Percentiles rank a stretch among this genome's conserved stretches.
Conservation (phyloP, 345 rosid species). For the Lepidium didymum region DNA sequence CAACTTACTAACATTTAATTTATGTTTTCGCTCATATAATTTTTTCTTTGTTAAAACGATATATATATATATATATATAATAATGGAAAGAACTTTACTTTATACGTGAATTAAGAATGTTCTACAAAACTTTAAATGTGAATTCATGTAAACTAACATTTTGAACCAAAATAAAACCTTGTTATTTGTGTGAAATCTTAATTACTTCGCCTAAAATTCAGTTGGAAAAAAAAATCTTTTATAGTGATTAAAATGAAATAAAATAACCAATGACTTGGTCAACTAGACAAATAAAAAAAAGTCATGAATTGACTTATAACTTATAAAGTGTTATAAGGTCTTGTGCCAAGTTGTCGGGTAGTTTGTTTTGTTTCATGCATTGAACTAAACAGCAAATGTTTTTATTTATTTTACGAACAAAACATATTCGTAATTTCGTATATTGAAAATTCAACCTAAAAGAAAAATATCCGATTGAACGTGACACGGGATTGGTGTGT, state of each 20-base stretch:
- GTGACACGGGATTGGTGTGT: not conserved
- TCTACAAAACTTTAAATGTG: not conserved
- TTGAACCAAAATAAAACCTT: not conserved
- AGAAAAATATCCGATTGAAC: not conserved
- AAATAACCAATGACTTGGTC: not conserved
- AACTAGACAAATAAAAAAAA: not conserved
- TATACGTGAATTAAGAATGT: not conserved
- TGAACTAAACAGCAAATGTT: not conserved
- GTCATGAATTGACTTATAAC: not conserved
- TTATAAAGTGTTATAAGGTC: not conserved
- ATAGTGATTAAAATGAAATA: not conserved
- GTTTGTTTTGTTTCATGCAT: slow-evolving; percentile 3
- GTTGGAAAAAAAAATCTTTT: not conserved
- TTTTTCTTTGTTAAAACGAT: no score
- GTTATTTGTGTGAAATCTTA: not conserved
- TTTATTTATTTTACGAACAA: not conserved
- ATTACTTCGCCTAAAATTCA: not conserved
- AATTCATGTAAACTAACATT: not conserved
- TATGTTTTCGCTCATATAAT: no score
- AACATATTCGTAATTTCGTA: not conserved
- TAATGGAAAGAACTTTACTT: no score
- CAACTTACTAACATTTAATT: no score
- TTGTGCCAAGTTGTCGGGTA: not conserved
- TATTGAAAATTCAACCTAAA: not conserved
- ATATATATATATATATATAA: no score